Percentiles rank a stretch among this genome's conserved stretches.
Conservation (phyloP, 192 early-diverging fungal genomes). For the Geosiphon pyriformis region DNA sequence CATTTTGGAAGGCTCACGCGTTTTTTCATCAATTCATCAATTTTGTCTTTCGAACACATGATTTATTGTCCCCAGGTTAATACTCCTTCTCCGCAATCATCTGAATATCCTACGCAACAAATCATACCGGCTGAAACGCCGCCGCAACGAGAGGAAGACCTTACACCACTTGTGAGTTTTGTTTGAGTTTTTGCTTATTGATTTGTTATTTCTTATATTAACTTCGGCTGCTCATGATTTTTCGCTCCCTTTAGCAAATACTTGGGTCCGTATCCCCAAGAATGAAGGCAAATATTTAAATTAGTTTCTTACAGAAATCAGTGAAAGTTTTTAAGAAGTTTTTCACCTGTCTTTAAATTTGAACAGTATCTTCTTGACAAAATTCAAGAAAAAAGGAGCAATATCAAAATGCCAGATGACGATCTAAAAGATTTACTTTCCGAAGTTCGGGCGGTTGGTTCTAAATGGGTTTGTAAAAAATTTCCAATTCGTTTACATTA, state of each 20-base stretch:
- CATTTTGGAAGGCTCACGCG: too few species aligned
- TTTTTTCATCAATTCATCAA: too few species aligned
- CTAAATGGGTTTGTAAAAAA: slow-evolving; percentile 66
- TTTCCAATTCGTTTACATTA: neutral
- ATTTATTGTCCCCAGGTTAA: neutral
- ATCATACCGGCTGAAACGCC: neutral
- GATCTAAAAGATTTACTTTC: slow-evolving; percentile 71
- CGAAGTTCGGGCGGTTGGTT: slow-evolving; percentile 72
- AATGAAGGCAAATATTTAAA: slow-evolving; percentile 35
- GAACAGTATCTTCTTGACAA: slow-evolving; percentile 67
- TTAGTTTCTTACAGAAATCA: slow-evolving; percentile 31
- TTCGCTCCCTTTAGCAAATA: neutral
- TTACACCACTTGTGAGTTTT: neutral
- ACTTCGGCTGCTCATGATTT: neutral
- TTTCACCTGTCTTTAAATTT: too few species aligned
- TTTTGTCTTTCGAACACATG: neutral
- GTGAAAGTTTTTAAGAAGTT: too few species aligned
- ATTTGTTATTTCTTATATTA: neutral
- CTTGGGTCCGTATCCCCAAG: slow-evolving; percentile 19
- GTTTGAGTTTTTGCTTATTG: neutral
- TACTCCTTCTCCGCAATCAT: neutral
- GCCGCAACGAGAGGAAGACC: neutral
- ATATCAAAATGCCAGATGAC: slow-evolving; percentile 56
- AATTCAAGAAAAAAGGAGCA: slow-evolving; percentile 65
- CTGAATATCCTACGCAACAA: neutral